A percentile compares a stretch with the other conserved stretches of the same genome.
Evolutionary conservation across 371 early-diverging fungal genomes (phyloP).

Genomic region (Capillidium rhysosporum): DNA sequence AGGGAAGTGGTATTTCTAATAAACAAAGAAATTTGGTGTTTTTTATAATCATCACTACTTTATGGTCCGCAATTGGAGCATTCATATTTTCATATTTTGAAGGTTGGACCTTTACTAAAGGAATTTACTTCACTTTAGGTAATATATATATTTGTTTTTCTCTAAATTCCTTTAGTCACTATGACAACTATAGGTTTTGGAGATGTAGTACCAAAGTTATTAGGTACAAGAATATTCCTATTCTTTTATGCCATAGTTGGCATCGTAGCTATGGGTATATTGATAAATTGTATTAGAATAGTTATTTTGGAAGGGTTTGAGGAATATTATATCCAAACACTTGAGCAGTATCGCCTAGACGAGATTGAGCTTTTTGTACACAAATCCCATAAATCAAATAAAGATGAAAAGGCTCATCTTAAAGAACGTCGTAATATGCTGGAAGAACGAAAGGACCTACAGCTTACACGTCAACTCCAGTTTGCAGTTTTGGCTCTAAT

Average conservation of each 20-base stretch:
- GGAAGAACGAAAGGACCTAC: background rate
- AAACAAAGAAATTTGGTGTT: slow-evolving; percentile 1
- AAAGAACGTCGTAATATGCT: background rate
- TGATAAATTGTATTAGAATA: background rate
- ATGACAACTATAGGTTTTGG: slow-evolving; percentile 8
- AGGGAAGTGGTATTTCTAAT: slow-evolving; percentile 1
- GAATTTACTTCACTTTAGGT: slow-evolving; percentile 3
- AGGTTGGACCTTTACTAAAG: slow-evolving; percentile 3
- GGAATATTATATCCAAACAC: background rate
- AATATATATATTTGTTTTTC: background rate
- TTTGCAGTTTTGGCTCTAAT: background rate
- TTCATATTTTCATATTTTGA: background rate
- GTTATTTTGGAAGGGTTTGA: slow-evolving; percentile 3
- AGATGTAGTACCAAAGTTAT: background rate
- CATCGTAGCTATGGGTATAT: slow-evolving; percentile 6
- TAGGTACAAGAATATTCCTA: background rate
- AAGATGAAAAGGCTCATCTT: background rate
- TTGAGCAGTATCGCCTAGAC: background rate
- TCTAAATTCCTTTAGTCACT: background rate
- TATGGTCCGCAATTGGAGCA: slow-evolving; percentile 2
- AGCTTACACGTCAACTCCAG: background rate
- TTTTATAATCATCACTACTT: background rate
- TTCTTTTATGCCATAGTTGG: slow-evolving; percentile 6
- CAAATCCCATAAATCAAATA: background rate
- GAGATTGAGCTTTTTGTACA: background rate